Evolutionary conservation across 257 asterid species (phyloP), one percentile per base, ranked within the genome.

Genomic region (Prunella vulgaris): DNA sequence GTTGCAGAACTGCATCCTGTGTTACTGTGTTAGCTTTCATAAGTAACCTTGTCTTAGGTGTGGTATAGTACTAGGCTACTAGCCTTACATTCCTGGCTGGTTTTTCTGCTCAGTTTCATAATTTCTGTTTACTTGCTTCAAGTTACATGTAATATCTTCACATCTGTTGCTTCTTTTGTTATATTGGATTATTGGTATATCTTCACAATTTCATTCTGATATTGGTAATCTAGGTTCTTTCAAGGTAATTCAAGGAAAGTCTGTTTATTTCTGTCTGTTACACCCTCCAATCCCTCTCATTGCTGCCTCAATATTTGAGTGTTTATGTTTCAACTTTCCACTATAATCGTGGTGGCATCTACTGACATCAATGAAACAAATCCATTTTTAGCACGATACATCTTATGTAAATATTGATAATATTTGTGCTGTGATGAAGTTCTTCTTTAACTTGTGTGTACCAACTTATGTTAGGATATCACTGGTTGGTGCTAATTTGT

Each of bases 1-100:
- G 53, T 46, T 71, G 33, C 40, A 51, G 8, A 37, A 71, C 32
- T 61, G 64, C 65, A 37, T 53, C 28, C 52, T 64, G 22, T 10
- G 24, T 17, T 42, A 40, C 52, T 64, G 22, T 10, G 24, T 17
- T 42, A 40, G 56, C 54, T 15, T 42, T 53, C 35, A 13, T 46
- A 22, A n/a, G 52, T 44, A 66, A 25, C 60, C 17, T 35, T 49
- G 49, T 20, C n/a, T 14, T 44, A 44, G 18, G 21, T 46, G 22
- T 21, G 42, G 27, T 70, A 35, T 59, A 51, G 21, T 33, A 25
- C 27, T 13, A 32, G 48, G 33, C 62, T 17, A n/a, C n/a, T n/a
- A n/a, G n/a, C n/a, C n/a, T 28, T 32, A 28, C 13, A 2, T 21
- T 17, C 58, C 20, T 58, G 44, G 42, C 42, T 53, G 52, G 54